Base-by-base conservation (phyloP, 768 basidiomycete genomes). In the Boletus bicolor region DNA sequence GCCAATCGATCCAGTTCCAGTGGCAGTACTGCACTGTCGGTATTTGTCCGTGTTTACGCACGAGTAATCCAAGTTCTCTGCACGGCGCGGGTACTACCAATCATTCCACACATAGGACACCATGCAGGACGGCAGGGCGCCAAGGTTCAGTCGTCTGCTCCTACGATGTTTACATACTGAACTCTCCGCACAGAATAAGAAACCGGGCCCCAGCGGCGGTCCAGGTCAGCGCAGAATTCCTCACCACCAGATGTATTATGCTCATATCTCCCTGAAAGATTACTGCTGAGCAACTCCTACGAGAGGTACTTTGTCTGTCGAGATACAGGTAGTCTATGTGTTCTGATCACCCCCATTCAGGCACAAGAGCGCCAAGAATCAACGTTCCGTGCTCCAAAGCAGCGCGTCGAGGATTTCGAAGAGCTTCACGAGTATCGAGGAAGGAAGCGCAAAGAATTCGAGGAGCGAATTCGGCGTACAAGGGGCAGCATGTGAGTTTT, bases 331-430 rank as follows among this genome's bases (percentile, higher is more conserved):
- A 34, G 36, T 44, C 1, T 36, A 17, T 15, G 12, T 14, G 10
- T 15, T 49, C 36, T 67, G 17, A 67, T 51, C 32, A 19, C 14
- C 3, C 7, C 11, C 17, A 15, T 53, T 24, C 64, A 93, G 90
- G 97, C 97, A 47, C 93, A 98, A 87, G 97, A 98, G 63, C 82
- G 96, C 52, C 95, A 98, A 77, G 97, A 98, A 70, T 82, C 90
- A 32, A 82, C 88, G 12, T 91, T 93, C 69, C 85, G 87, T 48
- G 94, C 95, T 1, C 97, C 97, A 11, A 91, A 87, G 64, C 97
- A 99, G 69, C 84, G 94, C 39, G 89, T 99, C 34, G 93, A 96
- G 74, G 97, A 99, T 73, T 91, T 93, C 64, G 97, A 99, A 70
- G 84, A 88, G 66, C 80, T 89, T 39, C 81, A 88, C 70, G 94